A percentile compares a stretch with the other conserved stretches of the same genome.
phyloP scores from a whole-genome alignment of 2,329 filamentous ascomycete species.

The Nannizziopsis barbatae region DNA sequence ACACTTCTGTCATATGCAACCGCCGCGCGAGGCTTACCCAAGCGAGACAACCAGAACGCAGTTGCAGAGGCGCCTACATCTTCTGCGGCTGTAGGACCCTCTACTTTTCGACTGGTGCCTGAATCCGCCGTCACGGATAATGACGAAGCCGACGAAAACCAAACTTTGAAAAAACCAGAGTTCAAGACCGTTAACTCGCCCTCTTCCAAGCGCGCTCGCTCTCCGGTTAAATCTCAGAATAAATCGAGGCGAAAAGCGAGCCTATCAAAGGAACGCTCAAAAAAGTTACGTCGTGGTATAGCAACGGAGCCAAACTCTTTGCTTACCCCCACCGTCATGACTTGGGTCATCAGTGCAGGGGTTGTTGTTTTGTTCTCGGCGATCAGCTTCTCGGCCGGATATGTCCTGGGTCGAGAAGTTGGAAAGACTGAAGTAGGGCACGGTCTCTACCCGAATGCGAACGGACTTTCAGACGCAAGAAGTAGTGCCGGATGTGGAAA shows the following conservation, averaged over 20 bases:
- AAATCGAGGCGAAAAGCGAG: slow-evolving; percentile 20
- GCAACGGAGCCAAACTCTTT: slow-evolving; percentile 23
- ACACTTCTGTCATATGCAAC: slow-evolving; percentile 91
- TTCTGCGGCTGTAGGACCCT: slow-evolving; percentile 34
- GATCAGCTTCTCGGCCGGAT: slow-evolving; percentile 54
- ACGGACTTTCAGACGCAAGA: slow-evolving; percentile 21
- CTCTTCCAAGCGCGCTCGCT: slow-evolving; percentile 15
- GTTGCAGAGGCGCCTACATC: slow-evolving; percentile 15
- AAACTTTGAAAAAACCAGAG: slow-evolving; percentile 16
- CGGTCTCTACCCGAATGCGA: slow-evolving; percentile 21
- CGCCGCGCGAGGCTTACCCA: slow-evolving; percentile 71
- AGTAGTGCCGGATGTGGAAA: slow-evolving; percentile 34
- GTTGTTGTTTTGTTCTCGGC: slow-evolving; percentile 54
- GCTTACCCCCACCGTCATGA: slow-evolving; percentile 50
- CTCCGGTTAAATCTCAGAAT: slow-evolving; percentile 17
- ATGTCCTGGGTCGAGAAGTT: slow-evolving; percentile 49
- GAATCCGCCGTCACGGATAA: slow-evolving; percentile 44
- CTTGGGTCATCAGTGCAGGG: slow-evolving; percentile 55
- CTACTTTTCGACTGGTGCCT: slow-evolving; percentile 48
- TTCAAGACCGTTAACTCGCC: slow-evolving; percentile 14
- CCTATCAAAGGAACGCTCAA: slow-evolving; percentile 33
- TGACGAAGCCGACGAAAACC: slow-evolving; percentile 11
- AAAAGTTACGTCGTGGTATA: slow-evolving; percentile 26
- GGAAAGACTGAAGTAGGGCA: slow-evolving; percentile 41
- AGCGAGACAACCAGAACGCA: slow-evolving; percentile 34